phyloP scores from a whole-genome alignment of 164 flowering plant species.

The Chimonanthus praecox region DNA sequence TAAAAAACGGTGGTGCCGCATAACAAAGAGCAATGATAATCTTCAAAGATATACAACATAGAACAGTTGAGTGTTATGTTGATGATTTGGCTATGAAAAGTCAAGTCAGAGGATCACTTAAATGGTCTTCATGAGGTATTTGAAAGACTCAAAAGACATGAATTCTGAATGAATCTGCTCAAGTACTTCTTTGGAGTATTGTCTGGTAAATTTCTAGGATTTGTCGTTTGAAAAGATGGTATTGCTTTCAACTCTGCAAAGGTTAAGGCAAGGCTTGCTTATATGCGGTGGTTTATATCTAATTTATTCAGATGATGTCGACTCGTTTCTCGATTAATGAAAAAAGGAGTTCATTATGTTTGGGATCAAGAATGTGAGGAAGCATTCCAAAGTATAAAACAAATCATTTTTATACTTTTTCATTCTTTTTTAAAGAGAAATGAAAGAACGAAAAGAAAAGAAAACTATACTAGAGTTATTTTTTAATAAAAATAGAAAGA shows the following conservation, averaged over 20 bases:
- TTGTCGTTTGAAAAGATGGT: neutral
- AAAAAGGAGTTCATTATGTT: neutral
- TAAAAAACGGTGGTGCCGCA: too few species aligned
- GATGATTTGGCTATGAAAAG: too few species aligned
- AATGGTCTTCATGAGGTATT: too few species aligned
- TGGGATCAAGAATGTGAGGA: neutral
- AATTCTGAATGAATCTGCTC: neutral
- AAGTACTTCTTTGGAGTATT: neutral
- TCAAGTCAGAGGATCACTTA: too few species aligned
- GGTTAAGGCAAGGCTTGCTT: neutral
- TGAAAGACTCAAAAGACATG: neutral
- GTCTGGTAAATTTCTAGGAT: neutral
- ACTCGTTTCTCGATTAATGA: neutral
- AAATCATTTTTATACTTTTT: neutral
- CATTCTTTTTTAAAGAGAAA: too few species aligned
- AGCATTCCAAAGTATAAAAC: neutral
- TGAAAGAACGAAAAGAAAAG: too few species aligned
- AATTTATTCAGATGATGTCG: neutral
- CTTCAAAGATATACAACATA: too few species aligned
- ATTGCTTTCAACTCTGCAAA: neutral
- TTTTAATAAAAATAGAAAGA: too few species aligned
- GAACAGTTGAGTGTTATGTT: too few species aligned
- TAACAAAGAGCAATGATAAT: too few species aligned
- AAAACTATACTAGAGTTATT: too few species aligned
- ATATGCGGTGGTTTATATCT: neutral